Base-by-base conservation (phyloP, 1,284 basidiomycete species). In the Prillingera fragicola region DNA sequence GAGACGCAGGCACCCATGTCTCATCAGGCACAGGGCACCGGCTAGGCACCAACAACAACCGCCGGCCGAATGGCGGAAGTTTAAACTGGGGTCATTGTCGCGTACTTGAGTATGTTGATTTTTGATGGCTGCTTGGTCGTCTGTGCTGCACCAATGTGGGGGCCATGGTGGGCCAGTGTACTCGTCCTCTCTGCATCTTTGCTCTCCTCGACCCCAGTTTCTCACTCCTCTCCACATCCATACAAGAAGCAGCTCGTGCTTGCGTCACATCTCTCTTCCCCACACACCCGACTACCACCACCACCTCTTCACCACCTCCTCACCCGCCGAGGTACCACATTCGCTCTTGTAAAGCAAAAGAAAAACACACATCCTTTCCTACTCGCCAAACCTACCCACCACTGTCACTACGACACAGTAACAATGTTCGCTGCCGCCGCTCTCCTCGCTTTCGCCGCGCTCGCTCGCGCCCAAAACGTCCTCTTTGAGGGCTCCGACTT, bases 381-480 rank as follows among this genome's bases (percentile, higher is more conserved):
- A n/a, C n/a, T n/a, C n/a, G n/a, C n/a, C 21, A n/a, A 31, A 28
- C 29, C 33, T 19, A 31, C 18, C 26, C 26, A 19, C 12, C n/a
- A n/a, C n/a, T n/a, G n/a, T n/a, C n/a, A n/a, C n/a, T n/a, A n/a
- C n/a, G n/a, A 17, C n/a, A 17, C 17, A 18, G 19, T n/a, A 24
- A 44, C 41, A 9, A 48, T 48, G 45, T 32, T 48, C 33, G 36
- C 36, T 21, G 17, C 42, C 12, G 26, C 42, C 13, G 14, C 37
- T 22, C 12, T 39, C 24, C 21, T 38, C 29, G 29, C 33, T 21
- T 34, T 52, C 31, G 45, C 35, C 14, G 45, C 15, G 6, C 7
- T 48, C 23, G 50, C 50, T 28, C 21, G 22, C 12, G 50, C 50
- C 23, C 45, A 52, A 24, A 27, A 33, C n/a, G 45, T 48, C 33